Evolutionary conservation across 148 eudicot species (phyloP).

Genomic region (Silene conica): DNA sequence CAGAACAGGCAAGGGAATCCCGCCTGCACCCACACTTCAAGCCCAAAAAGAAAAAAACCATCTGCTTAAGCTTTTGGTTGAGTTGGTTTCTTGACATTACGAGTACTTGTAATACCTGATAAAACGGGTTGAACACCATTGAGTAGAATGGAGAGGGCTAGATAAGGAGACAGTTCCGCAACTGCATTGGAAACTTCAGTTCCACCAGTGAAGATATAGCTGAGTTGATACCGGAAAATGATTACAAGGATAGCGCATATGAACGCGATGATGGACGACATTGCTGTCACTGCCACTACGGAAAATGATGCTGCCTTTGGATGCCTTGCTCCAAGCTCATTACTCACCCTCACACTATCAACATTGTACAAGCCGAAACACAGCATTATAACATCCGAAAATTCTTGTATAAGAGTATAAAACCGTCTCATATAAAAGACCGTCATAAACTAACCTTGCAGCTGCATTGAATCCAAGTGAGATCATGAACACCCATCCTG

Average conservation of each 20-base stretch:
- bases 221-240: slow-evolving; percentile 36
- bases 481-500: slow-evolving; percentile 56
- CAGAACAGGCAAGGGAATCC: no score
- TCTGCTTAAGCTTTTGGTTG: no score
- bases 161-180: slow-evolving; percentile 44
- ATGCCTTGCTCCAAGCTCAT: slow-evolving; percentile 56
- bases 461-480: slow-evolving; percentile 58
- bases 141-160: slow-evolving; percentile 44
- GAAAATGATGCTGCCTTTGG: slow-evolving; percentile 58
- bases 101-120: slow-evolving; percentile 38
- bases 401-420: not conserved
- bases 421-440: not conserved
- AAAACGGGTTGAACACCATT: slow-evolving; percentile 60
- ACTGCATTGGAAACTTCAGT: slow-evolving; percentile 43
- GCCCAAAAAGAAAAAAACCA: no score
- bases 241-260: slow-evolving; percentile 34
- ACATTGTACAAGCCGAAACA: not conserved
- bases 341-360: slow-evolving; percentile 58
- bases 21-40: no score
- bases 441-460: slow-evolving; percentile 37
- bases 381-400: not conserved
- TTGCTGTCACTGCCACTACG: slow-evolving; percentile 37
- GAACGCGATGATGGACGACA: slow-evolving; percentile 31
- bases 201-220: slow-evolving; percentile 54
- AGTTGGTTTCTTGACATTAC: no score